phyloP scores from a whole-genome alignment of 106 monocot genomes.

The Acanthochlamys bracteata region DNA sequence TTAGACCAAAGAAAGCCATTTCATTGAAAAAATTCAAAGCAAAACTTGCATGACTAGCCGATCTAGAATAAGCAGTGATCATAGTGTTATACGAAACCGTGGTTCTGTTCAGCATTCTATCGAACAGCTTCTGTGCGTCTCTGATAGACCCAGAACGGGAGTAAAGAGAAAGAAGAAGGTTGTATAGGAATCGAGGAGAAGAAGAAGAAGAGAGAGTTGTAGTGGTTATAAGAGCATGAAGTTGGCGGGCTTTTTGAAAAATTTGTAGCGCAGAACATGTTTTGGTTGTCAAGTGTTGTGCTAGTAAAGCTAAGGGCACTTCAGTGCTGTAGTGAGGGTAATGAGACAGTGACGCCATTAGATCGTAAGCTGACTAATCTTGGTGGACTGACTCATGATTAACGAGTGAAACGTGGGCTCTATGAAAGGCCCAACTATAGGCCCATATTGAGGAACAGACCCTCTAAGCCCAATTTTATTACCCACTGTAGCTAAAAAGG shows the following conservation, averaged over 20 bases:
- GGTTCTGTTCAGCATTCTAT: slow-evolving; percentile 50
- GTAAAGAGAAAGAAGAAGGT: slow-evolving; percentile 63
- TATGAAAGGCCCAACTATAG: too few relatives aligned
- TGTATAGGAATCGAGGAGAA: slow-evolving; percentile 43
- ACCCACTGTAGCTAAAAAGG: too few relatives aligned
- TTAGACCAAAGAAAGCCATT: slow-evolving; percentile 20
- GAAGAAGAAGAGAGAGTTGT: slow-evolving; percentile 19
- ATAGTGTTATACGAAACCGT: slow-evolving; percentile 61
- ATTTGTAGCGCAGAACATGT: slow-evolving; percentile 9
- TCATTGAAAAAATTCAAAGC: slow-evolving; percentile 32
- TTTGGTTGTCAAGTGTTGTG: slow-evolving; percentile 12
- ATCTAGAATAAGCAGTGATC: slow-evolving; percentile 49
- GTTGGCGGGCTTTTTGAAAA: slow-evolving; percentile 45
- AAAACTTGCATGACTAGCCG: slow-evolving; percentile 1
- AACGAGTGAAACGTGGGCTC: too few relatives aligned
- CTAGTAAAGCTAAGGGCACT: slow-evolving; percentile 12
- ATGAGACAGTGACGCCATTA: not conserved
- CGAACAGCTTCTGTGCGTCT: slow-evolving; percentile 39
- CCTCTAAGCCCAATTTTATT: too few relatives aligned
- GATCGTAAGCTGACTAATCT: too few relatives aligned
- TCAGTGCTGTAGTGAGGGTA: slow-evolving; percentile 9
- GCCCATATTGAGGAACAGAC: too few relatives aligned
- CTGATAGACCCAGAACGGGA: slow-evolving; percentile 22
- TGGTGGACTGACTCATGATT: too few relatives aligned
- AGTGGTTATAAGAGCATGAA: slow-evolving; percentile 58